Evolutionary conservation across 2,329 filamentous ascomycete species (phyloP).

Genomic region (Cytospora chrysosperma): DNA sequence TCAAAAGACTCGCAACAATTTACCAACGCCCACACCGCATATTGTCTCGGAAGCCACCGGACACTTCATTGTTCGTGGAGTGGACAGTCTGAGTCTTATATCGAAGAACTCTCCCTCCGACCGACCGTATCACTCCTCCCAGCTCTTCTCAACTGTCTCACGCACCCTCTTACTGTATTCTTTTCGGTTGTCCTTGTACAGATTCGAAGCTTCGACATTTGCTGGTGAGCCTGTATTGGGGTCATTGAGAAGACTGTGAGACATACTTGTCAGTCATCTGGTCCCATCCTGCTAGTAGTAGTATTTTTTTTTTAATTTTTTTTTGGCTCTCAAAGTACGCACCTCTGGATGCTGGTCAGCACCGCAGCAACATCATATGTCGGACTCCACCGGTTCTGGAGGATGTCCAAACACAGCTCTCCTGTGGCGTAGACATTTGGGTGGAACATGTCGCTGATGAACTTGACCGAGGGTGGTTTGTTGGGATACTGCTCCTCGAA

Average conservation of each 20-base stretch:
- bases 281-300: not conserved
- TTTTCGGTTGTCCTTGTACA: constrained; percentile 97
- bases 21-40: not conserved
- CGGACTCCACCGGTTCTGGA: constrained; percentile 98
- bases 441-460: constrained; percentile 99
- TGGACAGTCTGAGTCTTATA: not conserved
- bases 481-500: constrained; percentile 99
- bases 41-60: not conserved
- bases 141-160: constrained; percentile 98
- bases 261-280: constrained; percentile 29
- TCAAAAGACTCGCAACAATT: not conserved
- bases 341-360: constrained; percentile 97
- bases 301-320: too few relatives aligned
- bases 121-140: constrained; percentile 69
- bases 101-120: not conserved
- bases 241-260: constrained; percentile 81
- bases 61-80: not conserved
- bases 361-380: constrained; percentile 98
- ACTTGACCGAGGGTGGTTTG: constrained; percentile 96
- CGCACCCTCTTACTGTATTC: constrained; percentile 94
- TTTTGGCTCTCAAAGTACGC: constrained; percentile 12
- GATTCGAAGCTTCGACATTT: constrained; percentile 95
- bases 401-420: constrained; percentile 92
- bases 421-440: constrained; percentile 98
- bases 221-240: constrained; percentile 98